Percentiles rank a stretch among this genome's conserved stretches.
phyloP scores from a whole-genome alignment of 2,329 filamentous ascomycete genomes.

The Fusarium domesticum region DNA sequence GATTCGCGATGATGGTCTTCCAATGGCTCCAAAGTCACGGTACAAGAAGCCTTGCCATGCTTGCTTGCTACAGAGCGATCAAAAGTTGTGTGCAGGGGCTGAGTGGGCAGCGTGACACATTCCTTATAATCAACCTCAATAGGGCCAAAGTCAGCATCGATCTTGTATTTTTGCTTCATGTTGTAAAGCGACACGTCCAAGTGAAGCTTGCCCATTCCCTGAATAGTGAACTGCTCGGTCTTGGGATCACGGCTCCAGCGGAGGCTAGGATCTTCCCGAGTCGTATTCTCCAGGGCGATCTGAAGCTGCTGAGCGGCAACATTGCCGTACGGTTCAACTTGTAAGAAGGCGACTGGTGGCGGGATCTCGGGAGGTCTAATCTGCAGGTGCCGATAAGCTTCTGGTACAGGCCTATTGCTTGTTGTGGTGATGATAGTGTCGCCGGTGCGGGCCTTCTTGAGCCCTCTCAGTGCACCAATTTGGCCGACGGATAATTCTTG shows the following conservation, averaged over 20 bases:
- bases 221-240: slow-evolving; percentile 87
- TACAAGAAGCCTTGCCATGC: slow-evolving; percentile 72
- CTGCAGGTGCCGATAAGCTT: slow-evolving; percentile 70
- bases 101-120: slow-evolving; percentile 60
- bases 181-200: slow-evolving; percentile 89
- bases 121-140: slow-evolving; percentile 97
- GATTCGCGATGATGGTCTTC: slow-evolving; percentile 39
- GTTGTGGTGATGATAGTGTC: slow-evolving; percentile 82
- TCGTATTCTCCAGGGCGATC: slow-evolving; percentile 70
- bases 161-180: slow-evolving; percentile 85
- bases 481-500: slow-evolving; percentile 78
- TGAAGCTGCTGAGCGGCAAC: slow-evolving; percentile 78
- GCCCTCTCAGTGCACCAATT: slow-evolving; percentile 87
- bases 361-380: slow-evolving; percentile 86
- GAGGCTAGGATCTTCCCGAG: slow-evolving; percentile 89
- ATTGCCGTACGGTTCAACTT: slow-evolving; percentile 76
- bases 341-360: slow-evolving; percentile 94
- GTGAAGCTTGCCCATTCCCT: slow-evolving; percentile 95
- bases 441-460: slow-evolving; percentile 89
- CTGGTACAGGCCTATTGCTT: slow-evolving; percentile 59
- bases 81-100: slow-evolving; percentile 60
- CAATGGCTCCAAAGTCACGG: slow-evolving; percentile 63
- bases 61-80: slow-evolving; percentile 81
- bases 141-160: slow-evolving; percentile 78
- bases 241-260: slow-evolving; percentile 83